Percentiles rank a stretch among this genome's conserved stretches.
These are phyloP conservation scores for Amphicarpaea edgeworthii DNA, from an alignment of 306 rosid genomes.

Conservation along the genomic window DNA sequence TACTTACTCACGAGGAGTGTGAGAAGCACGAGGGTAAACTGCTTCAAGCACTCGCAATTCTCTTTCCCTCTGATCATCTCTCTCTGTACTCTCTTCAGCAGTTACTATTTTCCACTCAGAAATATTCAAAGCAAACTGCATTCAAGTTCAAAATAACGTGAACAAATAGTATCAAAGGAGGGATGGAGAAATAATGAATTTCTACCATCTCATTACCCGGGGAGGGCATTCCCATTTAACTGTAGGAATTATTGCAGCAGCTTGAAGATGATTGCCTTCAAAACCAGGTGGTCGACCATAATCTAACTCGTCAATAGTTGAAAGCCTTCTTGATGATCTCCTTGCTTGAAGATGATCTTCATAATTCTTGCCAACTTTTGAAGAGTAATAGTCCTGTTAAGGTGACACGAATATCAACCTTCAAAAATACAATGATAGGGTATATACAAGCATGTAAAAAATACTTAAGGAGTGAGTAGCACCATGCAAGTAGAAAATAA, in stretches of 20 bases:
- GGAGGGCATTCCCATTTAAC: constrained; percentile 71
- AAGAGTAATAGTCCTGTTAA: constrained; percentile 68
- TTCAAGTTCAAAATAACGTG: background rate
- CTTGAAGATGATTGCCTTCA: too few species aligned
- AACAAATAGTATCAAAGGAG: background rate
- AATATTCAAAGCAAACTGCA: constrained; percentile 56
- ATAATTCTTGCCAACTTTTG: constrained; percentile 47
- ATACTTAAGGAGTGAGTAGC: background rate
- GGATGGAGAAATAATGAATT: background rate
- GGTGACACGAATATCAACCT: constrained; percentile 34
- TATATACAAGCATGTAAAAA: background rate
- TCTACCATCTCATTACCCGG: constrained; percentile 52
- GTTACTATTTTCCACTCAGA: constrained; percentile 61
- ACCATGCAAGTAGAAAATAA: background rate
- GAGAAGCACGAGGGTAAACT: constrained; percentile 65
- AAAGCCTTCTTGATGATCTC: constrained; percentile 50
- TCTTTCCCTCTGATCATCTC: constrained; percentile 56
- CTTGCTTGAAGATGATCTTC: constrained; percentile 61
- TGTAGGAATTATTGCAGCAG: constrained; percentile 30
- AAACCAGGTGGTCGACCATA: constrained; percentile 67
- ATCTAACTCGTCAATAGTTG: constrained; percentile 44
- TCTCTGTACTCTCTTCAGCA: constrained; percentile 77
- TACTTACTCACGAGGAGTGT: constrained; percentile 81
- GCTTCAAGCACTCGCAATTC: constrained; percentile 72
- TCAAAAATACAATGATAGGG: background rate